These are phyloP conservation scores for Kitagawia praeruptora DNA, from an alignment of 129 eudicot species.

Conservation along the genomic window DNA sequence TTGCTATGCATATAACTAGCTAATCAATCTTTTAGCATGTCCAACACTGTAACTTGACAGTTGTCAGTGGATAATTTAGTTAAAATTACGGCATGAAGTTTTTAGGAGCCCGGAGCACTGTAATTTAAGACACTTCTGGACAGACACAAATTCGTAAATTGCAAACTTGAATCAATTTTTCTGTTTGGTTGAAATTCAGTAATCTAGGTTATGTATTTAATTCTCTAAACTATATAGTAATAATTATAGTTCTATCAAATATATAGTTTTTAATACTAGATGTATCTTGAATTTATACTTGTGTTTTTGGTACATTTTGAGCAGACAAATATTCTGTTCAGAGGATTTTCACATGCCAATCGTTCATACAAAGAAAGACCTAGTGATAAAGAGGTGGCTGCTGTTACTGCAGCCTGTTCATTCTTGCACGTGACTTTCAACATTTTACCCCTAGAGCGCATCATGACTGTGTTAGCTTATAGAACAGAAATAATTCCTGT, in stretches of 20 bases:
- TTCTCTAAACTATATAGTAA: not conserved
- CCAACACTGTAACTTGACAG: not conserved
- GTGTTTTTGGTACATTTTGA: constrained; percentile 15
- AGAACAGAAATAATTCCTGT: constrained; percentile 83
- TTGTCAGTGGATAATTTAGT: not conserved
- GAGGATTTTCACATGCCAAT: constrained; percentile 36
- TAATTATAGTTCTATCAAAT: not conserved
- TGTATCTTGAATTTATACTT: not conserved
- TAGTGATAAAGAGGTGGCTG: constrained; percentile 48
- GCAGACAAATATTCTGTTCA: constrained; percentile 72
- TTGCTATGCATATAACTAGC: not conserved
- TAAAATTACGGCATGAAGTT: too few species aligned
- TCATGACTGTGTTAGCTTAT: constrained; percentile 87
- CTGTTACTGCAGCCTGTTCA: constrained; percentile 84
- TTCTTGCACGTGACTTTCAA: constrained; percentile 86
- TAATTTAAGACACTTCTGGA: not conserved
- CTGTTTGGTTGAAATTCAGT: not conserved
- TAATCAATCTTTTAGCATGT: not conserved
- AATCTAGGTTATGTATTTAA: constrained; percentile 1
- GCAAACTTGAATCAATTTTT: not conserved
- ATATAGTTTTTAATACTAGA: not conserved
- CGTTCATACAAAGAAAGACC: constrained; percentile 37
- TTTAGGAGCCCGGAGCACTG: not conserved
- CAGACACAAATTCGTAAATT: not conserved
- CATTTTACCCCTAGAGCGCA: constrained; percentile 77